A percentile compares a stretch with the other conserved stretches of the same genome.
Evolutionary conservation across 2,329 filamentous ascomycete species (phyloP).

Genomic region (Fusarium drepaniforme): DNA sequence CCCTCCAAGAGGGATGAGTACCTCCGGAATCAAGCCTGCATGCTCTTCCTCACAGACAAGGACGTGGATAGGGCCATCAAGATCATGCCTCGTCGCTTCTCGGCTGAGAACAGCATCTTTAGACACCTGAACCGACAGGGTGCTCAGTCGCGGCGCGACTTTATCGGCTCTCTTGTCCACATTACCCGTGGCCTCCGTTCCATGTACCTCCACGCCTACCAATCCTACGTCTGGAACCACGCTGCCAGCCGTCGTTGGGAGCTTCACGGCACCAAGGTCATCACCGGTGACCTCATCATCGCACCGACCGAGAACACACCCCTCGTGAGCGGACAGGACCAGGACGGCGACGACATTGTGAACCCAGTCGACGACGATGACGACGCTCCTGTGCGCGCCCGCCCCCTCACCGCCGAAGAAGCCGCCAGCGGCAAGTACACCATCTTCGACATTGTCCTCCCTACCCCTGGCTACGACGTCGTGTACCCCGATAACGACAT

Average conservation of each 20-base stretch:
- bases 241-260: slow-evolving; percentile 86
- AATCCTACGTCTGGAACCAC: slow-evolving; percentile 94
- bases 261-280: slow-evolving; percentile 77
- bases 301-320: slow-evolving; percentile 51
- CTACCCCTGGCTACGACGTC: slow-evolving; percentile 92
- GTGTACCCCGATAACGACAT: slow-evolving; percentile 87
- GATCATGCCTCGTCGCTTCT: slow-evolving; percentile 82
- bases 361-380: slow-evolving; percentile 58
- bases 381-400: slow-evolving; percentile 68
- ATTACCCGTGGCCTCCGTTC: slow-evolving; percentile 86
- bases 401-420: slow-evolving; percentile 82
- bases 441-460: slow-evolving; percentile 91
- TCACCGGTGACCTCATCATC: slow-evolving; percentile 88
- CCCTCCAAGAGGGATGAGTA: slow-evolving; percentile 80
- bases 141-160: slow-evolving; percentile 71
- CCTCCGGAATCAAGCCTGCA: slow-evolving; percentile 81
- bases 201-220: slow-evolving; percentile 98
- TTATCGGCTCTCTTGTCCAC: slow-evolving; percentile 81
- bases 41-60: slow-evolving; percentile 75
- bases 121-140: slow-evolving; percentile 74
- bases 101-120: slow-evolving; percentile 83
- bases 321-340: slow-evolving; percentile 68
- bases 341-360: slow-evolving; percentile 63
- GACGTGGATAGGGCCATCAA: slow-evolving; percentile 71
- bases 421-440: slow-evolving; percentile 79